Evolutionary conservation across 768 basidiomycete genomes (phyloP), one percentile per base, ranked within the genome.

Genomic region (Paxillus involutus): DNA sequence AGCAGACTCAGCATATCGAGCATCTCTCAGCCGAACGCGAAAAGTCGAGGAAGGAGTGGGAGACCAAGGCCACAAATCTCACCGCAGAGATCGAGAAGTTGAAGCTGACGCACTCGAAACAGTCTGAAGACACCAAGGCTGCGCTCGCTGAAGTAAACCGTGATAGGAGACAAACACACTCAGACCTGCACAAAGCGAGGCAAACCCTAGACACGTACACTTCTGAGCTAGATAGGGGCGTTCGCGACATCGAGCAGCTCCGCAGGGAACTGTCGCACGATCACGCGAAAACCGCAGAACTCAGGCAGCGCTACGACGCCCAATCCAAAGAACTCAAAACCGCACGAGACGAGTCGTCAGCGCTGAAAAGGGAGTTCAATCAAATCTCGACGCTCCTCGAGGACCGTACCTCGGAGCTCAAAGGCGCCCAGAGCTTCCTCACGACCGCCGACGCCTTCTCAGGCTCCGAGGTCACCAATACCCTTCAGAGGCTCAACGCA

Each of bases 391-490:
- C 62, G 10, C 56, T 80, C 21, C 62, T 81, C 26, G 67, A 74
- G 6, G 63, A 71, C 39, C 73, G 80, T 35, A 76, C 76, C 4
- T 63, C 71, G 36, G 77, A 82, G 59, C 71, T 77, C 17, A 72
- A 73, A 30, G 77, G 74, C 6, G 76, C 75, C 9, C 79, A 79
- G 60, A 71, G 66, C 43, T 82, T 77, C 70, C 67, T 79, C 44
- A 70, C 72, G 2, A 77, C 71, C 16, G 73, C 72, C 0, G 80
- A 82, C 53, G 40, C 64, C 0, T 66, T 75, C 44, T 76, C 81
- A 4, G 74, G 73, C 4, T 73, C 73, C 6, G 80, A 85, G 32
- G 73, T 82, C 13, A 67, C 75, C 29, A 62, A 55, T 3, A 73
- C 77, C 58, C 65, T 83, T 13, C 72, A 76, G 44, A 67, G 68